Evolutionary conservation across 169 alveolate genomes (phyloP), one percentile per base, ranked within the genome.

Genomic region (Plasmodium chabaudi): DNA sequence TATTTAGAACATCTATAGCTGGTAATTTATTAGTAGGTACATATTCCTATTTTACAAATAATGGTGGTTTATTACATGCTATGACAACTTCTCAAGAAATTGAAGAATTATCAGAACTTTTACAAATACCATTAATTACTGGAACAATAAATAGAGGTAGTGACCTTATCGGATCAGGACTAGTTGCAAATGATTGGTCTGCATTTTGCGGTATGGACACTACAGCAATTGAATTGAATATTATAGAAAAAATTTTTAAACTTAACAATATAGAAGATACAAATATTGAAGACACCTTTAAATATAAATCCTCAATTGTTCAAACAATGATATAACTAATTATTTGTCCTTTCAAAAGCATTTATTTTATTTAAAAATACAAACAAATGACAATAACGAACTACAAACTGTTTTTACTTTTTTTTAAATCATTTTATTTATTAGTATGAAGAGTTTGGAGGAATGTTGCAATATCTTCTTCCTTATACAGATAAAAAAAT

Each of bases 111-210:
- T 96, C 99, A 19, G 98, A 97, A 89, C 92, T 98, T 7, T 84
- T 98, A 23, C 98, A 99, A 94, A 92, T 95, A 1, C 99, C 99
- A 1, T 93, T 99, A 57, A 98, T 99, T 15, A 99, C 99, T 15
- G 99, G 99, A 47, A 99, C 99, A 0, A 97, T 99, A 47, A 99
- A 99, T 92, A 96, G 99, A 77, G 99, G 99, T 25, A 96, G 99
- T 25, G 99, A 97, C 87, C 98, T 98, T 15, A 94, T 98, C 71
- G 97, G 97, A 7, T 95, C 96, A n/a, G 97, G 97, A 0, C 91
- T 98, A 42, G 98, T 98, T 53, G 99, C 98, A 15, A 99, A 99
- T 93, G 99, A 99, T 92, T 98, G 99, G 99, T 97, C 98, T 7
- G 99, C 99, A 9, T 98, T 99, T 91, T 98, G 99, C 86, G 99